Base-by-base conservation (phyloP, 2,329 filamentous ascomycete species). In the Metarhizium anisopliae region DNA sequence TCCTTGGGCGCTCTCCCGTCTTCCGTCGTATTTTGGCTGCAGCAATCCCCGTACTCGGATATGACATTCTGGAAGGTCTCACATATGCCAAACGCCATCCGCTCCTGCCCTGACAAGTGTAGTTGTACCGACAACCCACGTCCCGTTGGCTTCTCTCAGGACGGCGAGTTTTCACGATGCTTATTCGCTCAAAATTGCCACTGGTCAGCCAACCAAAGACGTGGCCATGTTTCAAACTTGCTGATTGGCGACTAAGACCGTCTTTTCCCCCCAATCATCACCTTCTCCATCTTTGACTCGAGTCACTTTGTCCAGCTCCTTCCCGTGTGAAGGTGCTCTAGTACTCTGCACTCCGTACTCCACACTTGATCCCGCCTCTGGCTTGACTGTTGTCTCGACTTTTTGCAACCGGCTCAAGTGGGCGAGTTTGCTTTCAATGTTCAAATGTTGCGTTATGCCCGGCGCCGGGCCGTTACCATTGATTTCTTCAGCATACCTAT, bases 131-230 rank as follows among this genome's bases (percentile, higher is more conserved):
- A 11, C 32, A 35, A 35, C 7, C 32, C 32, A 35, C 30, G 45
- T 47, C 51, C 42, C 32, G 32, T 35, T 35, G 10, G 6, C 30
- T 53, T n/a, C 36, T 38, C n/a, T 45, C 42, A n/a, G 8, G 20
- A 8, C n/a, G 14, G n/a, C 7, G 16, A 29, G 6, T 57, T 57
- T 45, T 11, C 35, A 47, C 18, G 16, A 14, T 40, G 58, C 56
- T 40, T 50, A 66, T 66, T 66, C 62, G 63, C 52, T 61, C 10
- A 11, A 38, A 20, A 47, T 32, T 47, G 20, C 14, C n/a, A 4
- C 6, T n/a, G 29, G 49, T 29, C 45, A 49, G 42, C 53, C 47
- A 32, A 50, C 18, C 35, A 29, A 56, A 36, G 47, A 51, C 40
- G 47, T 42, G 35, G 51, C 54, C 58, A 58, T 53, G 58, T 51